Base-by-base conservation (phyloP, 495 filamentous ascomycete genomes). In the Aspergillus olivimuriae region DNA sequence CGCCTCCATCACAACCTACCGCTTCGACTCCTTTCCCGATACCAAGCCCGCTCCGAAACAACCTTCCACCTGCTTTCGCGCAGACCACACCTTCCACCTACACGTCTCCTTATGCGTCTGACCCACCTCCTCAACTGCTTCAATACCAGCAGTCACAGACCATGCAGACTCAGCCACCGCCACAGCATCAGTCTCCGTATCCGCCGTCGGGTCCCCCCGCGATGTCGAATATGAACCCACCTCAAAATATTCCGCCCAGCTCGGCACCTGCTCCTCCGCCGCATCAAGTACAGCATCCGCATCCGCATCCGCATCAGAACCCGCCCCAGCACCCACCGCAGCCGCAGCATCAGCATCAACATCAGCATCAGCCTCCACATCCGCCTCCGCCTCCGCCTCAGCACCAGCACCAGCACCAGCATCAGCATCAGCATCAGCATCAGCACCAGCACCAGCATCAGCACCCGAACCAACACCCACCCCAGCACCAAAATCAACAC, bases 31-130 rank as follows among this genome's bases (percentile, higher is more conserved):
- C 66, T 22, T 65, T 67, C 43, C 57, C 67, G 1, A 63, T 71
- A 16, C 66, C 69, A 32, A 68, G 50, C 52, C 61, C 65, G 8
- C 61, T 70, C 46, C 63, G 66, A 47, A 68, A 58, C 58, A 71
- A 57, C 36, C 66, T 71, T 40, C 70, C 69, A 20, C 57, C 64
- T 24, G 69, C 68, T 17, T 70, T 72, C 43, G 63, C 64, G 16
- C 60, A 63, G 39, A 61, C 62, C 11, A 58, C 57, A 5, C 61
- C 69, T 11, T 57, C 63, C 17, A 65, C 64, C 14, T 72, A 70
- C 45, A 69, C 61, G 19, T 69, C 65, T 23, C 61, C 63, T 21
- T 71, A 73, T 46, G 62, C 70, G 36, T 67, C 64, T 39, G 61
- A 66, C 38, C 60, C 66, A 11, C 51, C 69, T 33, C 47, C 66